Evolutionary conservation across 192 early-diverging fungal species (phyloP), one percentile per base, ranked within the genome.

Genomic region (Backusella circina): DNA sequence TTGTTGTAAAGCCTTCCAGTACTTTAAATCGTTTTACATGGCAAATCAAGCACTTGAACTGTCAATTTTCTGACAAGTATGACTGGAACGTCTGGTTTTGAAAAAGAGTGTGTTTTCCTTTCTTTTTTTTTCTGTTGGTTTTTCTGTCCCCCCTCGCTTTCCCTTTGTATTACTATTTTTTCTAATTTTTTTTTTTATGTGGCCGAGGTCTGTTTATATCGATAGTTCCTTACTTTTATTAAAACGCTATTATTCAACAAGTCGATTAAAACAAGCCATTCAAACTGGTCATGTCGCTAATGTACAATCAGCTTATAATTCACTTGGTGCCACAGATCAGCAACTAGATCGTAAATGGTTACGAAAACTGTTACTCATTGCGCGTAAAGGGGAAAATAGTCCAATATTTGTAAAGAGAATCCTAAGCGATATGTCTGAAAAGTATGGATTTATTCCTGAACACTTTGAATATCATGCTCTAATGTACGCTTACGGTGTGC

Each of bases 381-480:
- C 67, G 2, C 67, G 67, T 23, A 54, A 37, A 61, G 51, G 33
- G 9, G 57, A 50, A 64, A 51, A 73, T 28, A 74, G 78, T 38
- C 13, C 78, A 15, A 50, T 72, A 16, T 75, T 75, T 26, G 44
- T 70, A n/a, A 71, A 66, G 28, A 44, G 38, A 15, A 33, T 79
- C 2, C 31, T 76, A 3, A 10, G 50, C 10, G 77, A 71, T 18
- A 82, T 82, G 80, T 12, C 66, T 8, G 21, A 31, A 16, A 10
- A 51, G 5, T 75, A 64, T n/a, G 26, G 32, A 5, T 12, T 79
- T 16, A 18, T 10, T 30, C 77, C 77, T 28, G 28, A 72, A 1
- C 66, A 65, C 31, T 75, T 78, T n/a, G 77, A 82, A 69, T 75
- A 78, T 47, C 51, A 77, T 54, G 69, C 69, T 5, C 37, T 82